phyloP scores from a whole-genome alignment of 1,139 yeast species.

The Suzukiozyma palmioleophila region DNA sequence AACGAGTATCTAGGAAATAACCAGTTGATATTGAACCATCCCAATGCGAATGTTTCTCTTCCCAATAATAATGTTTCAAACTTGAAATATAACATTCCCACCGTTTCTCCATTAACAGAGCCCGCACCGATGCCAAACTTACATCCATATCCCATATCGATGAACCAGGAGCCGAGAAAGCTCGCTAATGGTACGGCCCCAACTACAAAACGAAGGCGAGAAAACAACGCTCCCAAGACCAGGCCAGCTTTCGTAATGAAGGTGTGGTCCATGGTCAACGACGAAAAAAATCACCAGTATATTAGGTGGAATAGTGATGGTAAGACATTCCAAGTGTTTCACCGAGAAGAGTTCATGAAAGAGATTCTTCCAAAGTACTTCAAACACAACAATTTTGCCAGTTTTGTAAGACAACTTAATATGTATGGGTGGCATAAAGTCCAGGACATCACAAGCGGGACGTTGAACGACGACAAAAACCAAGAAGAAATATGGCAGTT shows the following conservation, averaged over 20 bases:
- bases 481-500: slow-evolving; percentile 61
- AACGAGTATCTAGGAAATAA: slow-evolving; percentile 1
- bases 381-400: slow-evolving; percentile 90
- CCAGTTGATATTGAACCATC: slow-evolving; percentile 2
- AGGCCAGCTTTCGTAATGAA: slow-evolving; percentile 89
- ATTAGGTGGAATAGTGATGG: slow-evolving; percentile 89
- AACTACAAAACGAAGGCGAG: slow-evolving; percentile 25
- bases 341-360: slow-evolving; percentile 84
- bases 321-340: slow-evolving; percentile 74
- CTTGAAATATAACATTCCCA: neutral
- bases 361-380: slow-evolving; percentile 82
- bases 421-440: slow-evolving; percentile 99
- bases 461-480: slow-evolving; percentile 42
- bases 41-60: neutral
- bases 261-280: slow-evolving; percentile 94
- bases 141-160: neutral
- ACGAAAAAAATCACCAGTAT: slow-evolving; percentile 58
- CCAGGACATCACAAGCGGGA: slow-evolving; percentile 68
- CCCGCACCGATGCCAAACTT: neutral
- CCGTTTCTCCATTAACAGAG: slow-evolving; percentile 1
- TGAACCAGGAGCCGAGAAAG: neutral
- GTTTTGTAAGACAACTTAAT: slow-evolving; percentile 90
- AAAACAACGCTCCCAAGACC: slow-evolving; percentile 32
- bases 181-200: neutral
- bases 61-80: neutral